Percentiles rank a stretch among this genome's conserved stretches.
Evolutionary conservation across 1,139 yeast species (phyloP).

Genomic region (Arxiozyma heterogenica): DNA sequence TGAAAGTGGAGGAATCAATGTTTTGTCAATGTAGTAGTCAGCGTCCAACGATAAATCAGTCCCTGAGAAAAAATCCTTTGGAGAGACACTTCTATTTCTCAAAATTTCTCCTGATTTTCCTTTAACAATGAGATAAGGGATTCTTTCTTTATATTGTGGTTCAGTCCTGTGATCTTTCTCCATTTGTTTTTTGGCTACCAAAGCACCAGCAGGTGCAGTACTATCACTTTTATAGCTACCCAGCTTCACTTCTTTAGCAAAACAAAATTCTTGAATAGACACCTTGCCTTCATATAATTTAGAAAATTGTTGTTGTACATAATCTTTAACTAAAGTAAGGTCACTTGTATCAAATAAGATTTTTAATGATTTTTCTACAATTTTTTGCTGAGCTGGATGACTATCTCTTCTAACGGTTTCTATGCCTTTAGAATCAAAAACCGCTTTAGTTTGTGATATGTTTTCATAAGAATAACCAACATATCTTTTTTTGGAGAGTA

Average conservation of each 20-base stretch:
- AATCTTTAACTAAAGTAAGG: conserved; percentile 57
- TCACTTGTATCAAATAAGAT: conserved; percentile 66
- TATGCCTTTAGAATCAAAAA: conserved; percentile 91
- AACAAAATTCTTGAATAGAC: conserved; percentile 73
- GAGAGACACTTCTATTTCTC: conserved; percentile 72
- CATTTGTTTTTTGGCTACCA: conserved; percentile 55
- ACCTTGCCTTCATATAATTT: conserved; percentile 56
- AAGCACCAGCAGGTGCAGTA: conserved; percentile 85
- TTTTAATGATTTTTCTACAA: conserved; percentile 61
- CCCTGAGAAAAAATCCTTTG: conserved; percentile 54
- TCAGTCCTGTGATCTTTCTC: conserved; percentile 60
- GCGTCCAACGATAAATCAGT: conserved; percentile 51
- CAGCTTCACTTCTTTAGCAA: conserved; percentile 79
- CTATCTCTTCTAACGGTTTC: conserved; percentile 94
- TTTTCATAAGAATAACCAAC: conserved; percentile 75
- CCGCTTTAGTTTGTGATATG: conserved; percentile 46
- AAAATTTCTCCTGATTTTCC: conserved; percentile 60
- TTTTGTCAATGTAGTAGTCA: conserved; percentile 75
- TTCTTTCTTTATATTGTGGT: conserved; percentile 83
- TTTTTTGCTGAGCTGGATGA: conserved; percentile 81
- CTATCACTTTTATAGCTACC: conserved; percentile 71
- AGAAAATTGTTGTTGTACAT: conserved; percentile 53
- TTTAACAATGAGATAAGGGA: conserved; percentile 71
- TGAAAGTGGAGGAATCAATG: conserved; percentile 81
- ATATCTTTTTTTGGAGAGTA: conserved; percentile 80